Conservation (phyloP, 495 filamentous ascomycete species). For the Aspergillus sclerotioniger region DNA sequence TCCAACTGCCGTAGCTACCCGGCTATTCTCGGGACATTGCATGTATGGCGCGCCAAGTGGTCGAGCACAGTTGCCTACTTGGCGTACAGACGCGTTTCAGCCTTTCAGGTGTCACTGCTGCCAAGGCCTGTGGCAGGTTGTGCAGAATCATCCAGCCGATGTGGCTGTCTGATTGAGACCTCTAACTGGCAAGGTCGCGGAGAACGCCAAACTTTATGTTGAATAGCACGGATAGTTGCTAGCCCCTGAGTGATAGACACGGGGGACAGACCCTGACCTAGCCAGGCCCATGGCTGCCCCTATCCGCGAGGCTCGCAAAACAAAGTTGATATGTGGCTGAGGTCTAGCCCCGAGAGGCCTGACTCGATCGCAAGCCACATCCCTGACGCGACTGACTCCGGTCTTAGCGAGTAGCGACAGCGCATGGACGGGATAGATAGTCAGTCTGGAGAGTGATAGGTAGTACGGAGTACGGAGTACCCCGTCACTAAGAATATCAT, state of each 20-base stretch:
- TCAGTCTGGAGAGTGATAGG: too few species aligned
- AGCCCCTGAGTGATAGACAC: not conserved
- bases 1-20: not conserved
- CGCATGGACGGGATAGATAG: slow-evolving; percentile 3
- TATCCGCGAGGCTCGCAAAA: not conserved
- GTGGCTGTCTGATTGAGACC: too few species aligned
- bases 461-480: too few species aligned
- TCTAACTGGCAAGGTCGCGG: too few species aligned
- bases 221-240: too few species aligned
- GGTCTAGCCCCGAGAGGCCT: not conserved
- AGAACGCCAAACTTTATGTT: too few species aligned
- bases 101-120: too few species aligned
- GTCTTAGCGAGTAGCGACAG: slow-evolving; percentile 2
- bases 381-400: slow-evolving; percentile 10
- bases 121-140: too few species aligned
- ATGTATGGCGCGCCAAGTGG: not conserved
- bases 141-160: too few species aligned
- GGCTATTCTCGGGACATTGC: not conserved
- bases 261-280: not conserved
- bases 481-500: not conserved
- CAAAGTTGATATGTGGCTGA: not conserved
- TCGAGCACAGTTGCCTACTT: too few species aligned
- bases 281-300: too few species aligned
- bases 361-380: slow-evolving; percentile 15
- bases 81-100: too few species aligned